Base-by-base conservation (phyloP, 116 monocot species). In the Zostera marina region DNA sequence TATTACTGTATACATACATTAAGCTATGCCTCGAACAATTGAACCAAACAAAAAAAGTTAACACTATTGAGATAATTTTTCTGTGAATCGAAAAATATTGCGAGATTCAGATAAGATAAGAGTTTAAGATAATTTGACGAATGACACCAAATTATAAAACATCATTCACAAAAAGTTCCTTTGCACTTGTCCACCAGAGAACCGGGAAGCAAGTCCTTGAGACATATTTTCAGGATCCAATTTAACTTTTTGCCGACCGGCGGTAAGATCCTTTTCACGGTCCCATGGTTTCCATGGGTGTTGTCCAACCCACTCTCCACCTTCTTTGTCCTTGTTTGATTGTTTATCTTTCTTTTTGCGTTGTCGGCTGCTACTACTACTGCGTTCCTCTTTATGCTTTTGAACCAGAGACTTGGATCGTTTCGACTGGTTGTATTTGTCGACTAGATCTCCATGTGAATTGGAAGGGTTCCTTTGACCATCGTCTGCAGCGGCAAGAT, bases 251-350 rank as follows among this genome's bases (percentile, higher is more conserved):
- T 78, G 61, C 16, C 85, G 63, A 11, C 90, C 86, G 5, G 80
- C 86, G 3, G 72, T 44, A 64, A 98, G 48, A 73, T 98, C 98
- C 53, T 89, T 98, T 67, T 98, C 98, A 0, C 90, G 84, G 41
- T 98, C 90, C 98, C 98, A 98, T 1, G 98, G 98, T 40, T 81
- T 85, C 90, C 98, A 98, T 11, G 90, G 90, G 71, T 98, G 98
- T 17, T 72, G 68, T 17, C 86, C 98, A 21, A 68, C 78, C 90
- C 98, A 98, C 49, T 83, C 32, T 32, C 32, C 32, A 32, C 32
- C 98, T 58, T 80, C 89, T 59, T 80, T 77, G 56, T 76, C 76
- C 49, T 78, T 56, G 41, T 74, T 68, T 6, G 24, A 5, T 32
- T 73, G 59, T 72, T 69, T 71, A 23, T 68, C 63, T 58, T 74